These are phyloP conservation scores for Aspergillus sp. DNA, from an alignment of 2,329 filamentous ascomycete genomes.

Conservation along the genomic window DNA sequence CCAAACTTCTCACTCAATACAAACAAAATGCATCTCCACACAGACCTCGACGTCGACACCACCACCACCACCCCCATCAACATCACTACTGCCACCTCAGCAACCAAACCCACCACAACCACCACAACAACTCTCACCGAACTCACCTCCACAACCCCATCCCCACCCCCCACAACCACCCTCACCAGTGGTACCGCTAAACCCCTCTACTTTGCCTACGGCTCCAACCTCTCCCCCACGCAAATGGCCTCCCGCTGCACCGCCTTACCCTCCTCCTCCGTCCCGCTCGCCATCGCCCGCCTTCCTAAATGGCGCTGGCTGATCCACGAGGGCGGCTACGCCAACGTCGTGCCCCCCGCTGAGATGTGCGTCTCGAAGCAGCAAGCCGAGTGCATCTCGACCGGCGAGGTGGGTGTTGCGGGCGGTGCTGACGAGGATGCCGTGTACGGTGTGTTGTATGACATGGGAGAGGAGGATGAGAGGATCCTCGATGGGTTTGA, in stretches of 20 bases:
- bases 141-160: constrained; percentile 18
- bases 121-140: constrained; percentile 7
- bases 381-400: constrained; percentile 3
- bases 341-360: constrained; percentile 40
- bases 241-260: constrained; percentile 44
- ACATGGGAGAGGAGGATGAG: constrained; percentile 41
- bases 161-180: constrained; percentile 17
- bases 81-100: not conserved
- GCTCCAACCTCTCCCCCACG: constrained; percentile 45
- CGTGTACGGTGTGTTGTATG: constrained; percentile 45
- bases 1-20: not conserved
- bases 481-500: constrained; percentile 42
- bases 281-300: constrained; percentile 41
- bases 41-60: not conserved
- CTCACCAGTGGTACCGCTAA: constrained; percentile 9
- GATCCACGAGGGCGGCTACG: constrained; percentile 45
- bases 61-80: not conserved
- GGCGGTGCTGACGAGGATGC: constrained; percentile 23
- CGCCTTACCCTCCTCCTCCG: constrained; percentile 34
- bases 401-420: constrained; percentile 11
- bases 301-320: constrained; percentile 45
- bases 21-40: constrained; percentile 11
- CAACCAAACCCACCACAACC: constrained; percentile 3
- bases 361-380: constrained; percentile 22
- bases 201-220: constrained; percentile 48